Evolutionary conservation across 1,284 basidiomycete species (phyloP), one percentile per base, ranked within the genome.

Genomic region (Sporisorium sorghi): DNA sequence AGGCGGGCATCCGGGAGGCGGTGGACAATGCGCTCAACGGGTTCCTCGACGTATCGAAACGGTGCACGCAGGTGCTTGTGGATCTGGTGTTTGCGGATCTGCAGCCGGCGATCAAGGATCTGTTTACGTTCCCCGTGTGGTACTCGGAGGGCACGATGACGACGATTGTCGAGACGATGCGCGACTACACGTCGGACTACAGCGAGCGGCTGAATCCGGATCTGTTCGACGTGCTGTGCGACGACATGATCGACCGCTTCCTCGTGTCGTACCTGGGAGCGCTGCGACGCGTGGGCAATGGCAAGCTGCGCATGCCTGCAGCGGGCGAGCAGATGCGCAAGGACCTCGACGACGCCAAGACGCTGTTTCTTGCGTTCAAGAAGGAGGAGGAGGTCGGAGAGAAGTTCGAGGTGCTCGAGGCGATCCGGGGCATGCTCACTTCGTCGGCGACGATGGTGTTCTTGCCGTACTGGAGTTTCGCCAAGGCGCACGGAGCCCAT

Each of bases 21-120:
- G 87, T 98, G 60, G 97, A 97, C 87, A 92, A 95, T 76, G 94
- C 95, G 17, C 97, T 99, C 80, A 96, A 99, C 82, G 97, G 97
- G 1, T 98, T 96, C 86, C 89, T 99, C 76, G 97, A 99, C 85
- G 93, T 99, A 21, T 94, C 94, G 61, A 98, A 97, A 87, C 93
- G 93, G 83, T 98, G 94, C 87, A 94, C 93, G 15, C 93, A 96
- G 79, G 91, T 92, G 1, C 88, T 99, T 54, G 95, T 99, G 79
- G 92, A 93, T 79, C 90, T 97, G 81, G 91, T 99, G 75, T 95
- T 98, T 87, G 93, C 96, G 85, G 97, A 99, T 84, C 86, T 99
- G 78, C 92, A 92, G 82, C 91, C 92, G 0, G 96, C 93, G 10
- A 91, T 91, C 37, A 94, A 93, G 84, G 88, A 89, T 48, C 88